Evolutionary conservation across 169 alveolate genomes (phyloP).

Genomic region (Cryptosporidium baileyi): DNA sequence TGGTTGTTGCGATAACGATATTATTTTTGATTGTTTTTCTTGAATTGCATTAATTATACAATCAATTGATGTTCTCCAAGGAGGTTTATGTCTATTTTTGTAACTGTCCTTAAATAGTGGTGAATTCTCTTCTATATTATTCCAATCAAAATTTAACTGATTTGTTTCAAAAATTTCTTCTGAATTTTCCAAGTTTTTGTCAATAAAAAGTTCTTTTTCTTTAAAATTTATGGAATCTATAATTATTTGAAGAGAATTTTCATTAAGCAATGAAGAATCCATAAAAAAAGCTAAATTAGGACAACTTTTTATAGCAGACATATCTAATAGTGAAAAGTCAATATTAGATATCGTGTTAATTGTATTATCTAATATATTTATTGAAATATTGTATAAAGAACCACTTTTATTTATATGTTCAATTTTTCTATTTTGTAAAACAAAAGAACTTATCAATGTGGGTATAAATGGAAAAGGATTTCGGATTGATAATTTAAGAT

Average conservation of each 20-base stretch:
- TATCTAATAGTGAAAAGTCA: background rate
- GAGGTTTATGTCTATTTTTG: conserved; percentile 30
- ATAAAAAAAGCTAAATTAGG: conserved; percentile 25
- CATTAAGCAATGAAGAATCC: background rate
- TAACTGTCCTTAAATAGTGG: conserved; percentile 29
- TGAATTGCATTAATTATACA: conserved; percentile 9
- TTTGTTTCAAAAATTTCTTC: conserved; percentile 6
- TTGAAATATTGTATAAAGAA: background rate
- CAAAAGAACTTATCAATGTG: background rate
- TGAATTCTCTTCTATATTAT: conserved; percentile 1
- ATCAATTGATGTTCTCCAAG: conserved; percentile 69
- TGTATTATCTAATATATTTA: background rate
- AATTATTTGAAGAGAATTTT: background rate
- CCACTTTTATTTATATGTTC: background rate
- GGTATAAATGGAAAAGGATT: conserved; percentile 5
- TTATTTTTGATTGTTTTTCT: conserved; percentile 12
- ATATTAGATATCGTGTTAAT: background rate
- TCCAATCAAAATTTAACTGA: conserved; percentile 5
- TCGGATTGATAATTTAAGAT: background rate
- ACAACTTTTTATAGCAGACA: background rate
- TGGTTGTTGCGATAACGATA: conserved; percentile 12
- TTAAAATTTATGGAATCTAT: background rate
- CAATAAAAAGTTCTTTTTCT: background rate
- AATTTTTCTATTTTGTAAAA: background rate
- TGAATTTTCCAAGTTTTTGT: background rate